A percentile compares a stretch with the other conserved stretches of the same genome.
Conservation (phyloP, 257 asterid species). For the Solanum medicagineum region DNA sequence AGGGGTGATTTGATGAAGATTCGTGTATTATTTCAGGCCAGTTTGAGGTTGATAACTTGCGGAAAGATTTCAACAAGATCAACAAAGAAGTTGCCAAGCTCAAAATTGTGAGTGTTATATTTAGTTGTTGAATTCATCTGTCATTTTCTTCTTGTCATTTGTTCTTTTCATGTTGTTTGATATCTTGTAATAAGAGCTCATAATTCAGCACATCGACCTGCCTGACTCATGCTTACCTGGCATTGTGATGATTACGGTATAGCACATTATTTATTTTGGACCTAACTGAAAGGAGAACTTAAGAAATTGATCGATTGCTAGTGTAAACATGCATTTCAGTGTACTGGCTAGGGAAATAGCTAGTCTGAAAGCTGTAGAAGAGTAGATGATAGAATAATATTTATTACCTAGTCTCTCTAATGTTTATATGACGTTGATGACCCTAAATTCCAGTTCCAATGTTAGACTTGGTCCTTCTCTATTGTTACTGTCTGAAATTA, state of each 20-base stretch:
- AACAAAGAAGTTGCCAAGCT: slow-evolving; percentile 70
- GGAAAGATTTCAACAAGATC: slow-evolving; percentile 58
- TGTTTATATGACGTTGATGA: neutral
- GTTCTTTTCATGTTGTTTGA: neutral
- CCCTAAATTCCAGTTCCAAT: neutral
- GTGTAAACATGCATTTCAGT: neutral
- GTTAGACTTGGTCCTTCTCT: neutral
- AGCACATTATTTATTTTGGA: neutral
- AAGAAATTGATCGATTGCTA: neutral
- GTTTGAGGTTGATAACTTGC: slow-evolving; percentile 64
- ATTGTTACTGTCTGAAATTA: neutral
- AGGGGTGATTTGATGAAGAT: neutral
- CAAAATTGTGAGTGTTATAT: slow-evolving; percentile 45
- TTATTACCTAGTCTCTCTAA: neutral
- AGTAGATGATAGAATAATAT: neutral
- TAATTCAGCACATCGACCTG: neutral
- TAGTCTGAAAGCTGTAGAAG: neutral
- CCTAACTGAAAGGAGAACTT: neutral
- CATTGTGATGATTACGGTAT: neutral
- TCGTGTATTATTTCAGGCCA: slow-evolving; percentile 46
- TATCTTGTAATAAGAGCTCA: neutral
- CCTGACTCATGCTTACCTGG: neutral
- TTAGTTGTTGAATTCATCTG: neutral
- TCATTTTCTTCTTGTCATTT: neutral
- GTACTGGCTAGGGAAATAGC: neutral